Base-by-base conservation (phyloP, 2,329 filamentous ascomycete species). In the Ascochyta clinopodiicola region DNA sequence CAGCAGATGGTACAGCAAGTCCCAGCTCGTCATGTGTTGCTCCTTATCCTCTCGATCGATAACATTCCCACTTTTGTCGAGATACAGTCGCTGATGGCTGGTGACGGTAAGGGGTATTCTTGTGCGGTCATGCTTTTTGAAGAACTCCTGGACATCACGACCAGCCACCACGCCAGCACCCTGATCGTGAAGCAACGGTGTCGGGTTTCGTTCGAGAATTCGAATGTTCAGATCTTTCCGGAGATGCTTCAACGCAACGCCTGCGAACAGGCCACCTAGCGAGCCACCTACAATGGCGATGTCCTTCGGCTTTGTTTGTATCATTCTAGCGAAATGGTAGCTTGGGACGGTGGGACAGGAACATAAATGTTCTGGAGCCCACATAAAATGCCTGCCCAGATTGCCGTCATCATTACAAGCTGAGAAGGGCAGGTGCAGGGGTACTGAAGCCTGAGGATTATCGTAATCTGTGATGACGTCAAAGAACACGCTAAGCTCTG, bases 21-120 rank as follows among this genome's bases (percentile, higher is more conserved):
- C 69, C 67, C 68, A 71, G 50, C 68, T 71, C 3, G 65, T 71
- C 67, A 69, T 71, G 9, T 60, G 50, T 44, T 69, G 63, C 27
- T 60, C 55, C 12, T 42, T 62, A 12, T 66, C 48, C 29, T 69
- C 61, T 7, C 58, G 47, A 31, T 60, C 29, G 22, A 70, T 68
- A 0, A 63, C 34, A 6, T 61, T 56, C 9, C 67, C 67, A 2
- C 22, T 44, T 27, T 45, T 63, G 31, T 69, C 51, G 13, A 71
- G 60, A 44, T 70, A 68, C 19, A 65, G 37, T 9, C 66, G 54
- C 27, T 63, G 51, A 9, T 63, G 51, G 42, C 63, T 68, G 3
- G 63, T 51, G 8, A 71, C 51, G 1, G 61, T 44, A 27, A 70
- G 38, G 5, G 47, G 40, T 7, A 59, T 68, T 38, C 57, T 53